These are phyloP conservation scores for Kokia cookei DNA, from an alignment of 441 rosid species.

Conservation along the genomic window DNA sequence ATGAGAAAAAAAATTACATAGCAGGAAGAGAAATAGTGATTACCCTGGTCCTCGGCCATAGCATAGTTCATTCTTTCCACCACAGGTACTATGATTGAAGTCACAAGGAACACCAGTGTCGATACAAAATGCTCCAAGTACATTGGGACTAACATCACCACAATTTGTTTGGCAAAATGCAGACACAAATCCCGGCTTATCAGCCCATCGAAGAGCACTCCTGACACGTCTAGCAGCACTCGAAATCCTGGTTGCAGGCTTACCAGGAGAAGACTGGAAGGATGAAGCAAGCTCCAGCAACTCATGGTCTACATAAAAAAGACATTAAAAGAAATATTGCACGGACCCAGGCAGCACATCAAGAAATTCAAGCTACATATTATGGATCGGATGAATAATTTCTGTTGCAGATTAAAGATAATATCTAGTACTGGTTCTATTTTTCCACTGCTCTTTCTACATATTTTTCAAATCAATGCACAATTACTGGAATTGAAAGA, in stretches of 20 bases:
- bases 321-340: not conserved
- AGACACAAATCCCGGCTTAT: conserved; percentile 79
- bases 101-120: conserved; percentile 95
- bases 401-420: not conserved
- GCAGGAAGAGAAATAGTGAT: conserved; percentile 15
- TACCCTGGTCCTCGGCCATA: conserved; percentile 98
- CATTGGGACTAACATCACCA: conserved; percentile 96
- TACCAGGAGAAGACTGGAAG: conserved; percentile 70
- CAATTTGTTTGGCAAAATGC: conserved; percentile 95
- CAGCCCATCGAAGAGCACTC: conserved; percentile 66
- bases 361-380: not conserved
- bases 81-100: conserved; percentile 93
- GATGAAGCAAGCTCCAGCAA: conserved; percentile 84
- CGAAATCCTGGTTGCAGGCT: conserved; percentile 51
- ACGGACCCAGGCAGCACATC: not conserved
- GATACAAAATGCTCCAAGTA: conserved; percentile 84
- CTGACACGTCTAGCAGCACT: conserved; percentile 79
- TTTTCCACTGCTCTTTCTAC: not conserved
- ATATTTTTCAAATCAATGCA: not conserved
- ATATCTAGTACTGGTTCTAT: not conserved
- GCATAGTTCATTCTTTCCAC: conserved; percentile 86
- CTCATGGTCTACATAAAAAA: conserved; percentile 54
- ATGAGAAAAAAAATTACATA: not conserved
- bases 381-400: not conserved
- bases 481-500: not conserved